Evolutionary conservation across 352 stramenopile species (phyloP).

Genomic region (Pythium aristosporum): DNA sequence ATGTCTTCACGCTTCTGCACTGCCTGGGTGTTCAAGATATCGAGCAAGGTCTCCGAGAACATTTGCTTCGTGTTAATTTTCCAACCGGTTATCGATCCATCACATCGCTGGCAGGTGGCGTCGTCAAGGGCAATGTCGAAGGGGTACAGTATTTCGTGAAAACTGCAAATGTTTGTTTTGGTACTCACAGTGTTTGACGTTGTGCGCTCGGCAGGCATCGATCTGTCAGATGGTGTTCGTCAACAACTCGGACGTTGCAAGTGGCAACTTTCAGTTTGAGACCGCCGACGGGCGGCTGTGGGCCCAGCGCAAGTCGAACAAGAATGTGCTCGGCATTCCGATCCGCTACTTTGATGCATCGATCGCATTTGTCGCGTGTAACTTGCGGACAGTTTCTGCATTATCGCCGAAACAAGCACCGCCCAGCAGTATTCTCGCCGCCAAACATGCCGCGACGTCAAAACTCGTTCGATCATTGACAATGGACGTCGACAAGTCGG

Average conservation of each 20-base stretch:
- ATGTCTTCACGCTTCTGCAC: conserved; percentile 81
- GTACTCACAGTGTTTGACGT: not conserved
- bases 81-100: conserved; percentile 75
- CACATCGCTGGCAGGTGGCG: conserved; percentile 61
- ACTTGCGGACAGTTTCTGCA: conserved; percentile 39
- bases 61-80: conserved; percentile 72
- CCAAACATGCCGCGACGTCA: conserved; percentile 54
- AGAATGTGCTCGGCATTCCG: conserved; percentile 73
- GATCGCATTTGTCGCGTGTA: conserved; percentile 81
- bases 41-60: conserved; percentile 65
- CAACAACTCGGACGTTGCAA: conserved; percentile 76
- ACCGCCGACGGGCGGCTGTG: conserved; percentile 60
- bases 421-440: conserved; percentile 29
- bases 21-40: conserved; percentile 59
- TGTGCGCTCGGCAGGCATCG: conserved; percentile 32
- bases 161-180: conserved; percentile 6
- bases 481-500: conserved; percentile 70
- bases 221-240: conserved; percentile 86
- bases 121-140: conserved; percentile 48
- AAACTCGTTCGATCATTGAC: conserved; percentile 77
- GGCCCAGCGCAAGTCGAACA: conserved; percentile 71
- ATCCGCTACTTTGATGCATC: conserved; percentile 82
- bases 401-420: conserved; percentile 26
- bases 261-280: conserved; percentile 75
- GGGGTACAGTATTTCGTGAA: conserved; percentile 42